A percentile compares a stretch with the other conserved stretches of the same genome.
phyloP scores from a whole-genome alignment of 2,329 filamentous ascomycete genomes.

The Proliferodiscus dingleyae region DNA sequence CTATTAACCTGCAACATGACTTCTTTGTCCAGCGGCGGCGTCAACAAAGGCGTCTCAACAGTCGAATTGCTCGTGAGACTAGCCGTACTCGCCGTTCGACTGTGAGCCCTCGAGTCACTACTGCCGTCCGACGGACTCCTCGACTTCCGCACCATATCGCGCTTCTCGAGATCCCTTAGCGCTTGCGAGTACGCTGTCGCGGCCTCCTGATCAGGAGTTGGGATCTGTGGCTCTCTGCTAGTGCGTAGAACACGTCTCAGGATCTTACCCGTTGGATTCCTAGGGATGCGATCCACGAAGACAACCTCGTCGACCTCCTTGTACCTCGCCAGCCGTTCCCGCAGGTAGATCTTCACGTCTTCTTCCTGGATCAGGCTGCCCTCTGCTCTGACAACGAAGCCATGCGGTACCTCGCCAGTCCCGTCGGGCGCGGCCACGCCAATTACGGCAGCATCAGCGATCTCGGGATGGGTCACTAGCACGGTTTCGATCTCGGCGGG shows the following conservation, averaged over 20 bases:
- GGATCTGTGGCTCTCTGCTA: background rate
- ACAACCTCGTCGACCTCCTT: conserved; percentile 68
- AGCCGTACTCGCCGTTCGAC: too few relatives aligned
- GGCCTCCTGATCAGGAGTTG: background rate
- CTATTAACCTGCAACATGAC: too few relatives aligned
- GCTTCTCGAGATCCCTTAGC: background rate
- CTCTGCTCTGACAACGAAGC: conserved; percentile 43
- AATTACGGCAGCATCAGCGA: conserved; percentile 42
- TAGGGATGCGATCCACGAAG: conserved; percentile 64
- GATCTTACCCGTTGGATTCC: conserved; percentile 55
- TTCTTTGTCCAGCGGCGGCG: background rate
- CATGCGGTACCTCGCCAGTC: conserved; percentile 38
- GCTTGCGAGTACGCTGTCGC: background rate
- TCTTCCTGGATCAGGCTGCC: conserved; percentile 36
- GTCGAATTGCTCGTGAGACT: background rate
- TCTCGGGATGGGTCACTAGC: conserved; percentile 39
- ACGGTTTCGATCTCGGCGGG: conserved; percentile 43
- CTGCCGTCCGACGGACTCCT: background rate
- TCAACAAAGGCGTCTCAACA: background rate
- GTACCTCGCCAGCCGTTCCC: conserved; percentile 53
- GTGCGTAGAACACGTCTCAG: conserved; percentile 36
- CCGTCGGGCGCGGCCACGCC: conserved; percentile 36
- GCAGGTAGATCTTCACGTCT: conserved; percentile 52
- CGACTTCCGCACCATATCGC: background rate
- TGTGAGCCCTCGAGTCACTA: background rate